Evolutionary conservation across 2,329 filamentous ascomycete species (phyloP), one percentile per base, ranked within the genome.

Genomic region (Neofusicoccum cordaticola): DNA sequence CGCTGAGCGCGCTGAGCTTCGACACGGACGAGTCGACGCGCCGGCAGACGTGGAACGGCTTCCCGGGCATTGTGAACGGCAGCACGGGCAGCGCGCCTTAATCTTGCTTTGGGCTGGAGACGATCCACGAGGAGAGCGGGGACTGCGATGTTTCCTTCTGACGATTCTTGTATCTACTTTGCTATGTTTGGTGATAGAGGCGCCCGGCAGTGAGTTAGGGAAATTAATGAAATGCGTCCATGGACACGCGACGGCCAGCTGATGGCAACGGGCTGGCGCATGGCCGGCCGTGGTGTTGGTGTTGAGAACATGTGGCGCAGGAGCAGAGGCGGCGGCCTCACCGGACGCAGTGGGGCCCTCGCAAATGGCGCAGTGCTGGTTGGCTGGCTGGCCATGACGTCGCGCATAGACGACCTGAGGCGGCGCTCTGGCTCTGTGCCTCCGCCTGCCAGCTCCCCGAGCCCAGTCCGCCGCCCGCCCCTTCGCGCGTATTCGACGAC

Each of bases 41-140:
- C 27, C 44, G 61, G 27, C 48, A 63, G 61, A 63, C 61, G 4
- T 63, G 61, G 61, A 63, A 63, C 11, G 61, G 61, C 1, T 63
- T 63, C 13, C 61, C 61, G 3, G 50, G 50, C n/a, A 22, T 53
- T 37, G 27, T 53, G 15, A 11, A 22, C 5, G 47, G 17, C 39
- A 44, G 22, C 60, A 52, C 19, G 13, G 31, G 45, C 45, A 62
- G 58, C 37, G 50, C 41, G 8, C 60, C 47, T 17, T 62, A 9
- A 45, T 13, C 19, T 12, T 35, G 31, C 8, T 37, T 37, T n/a
- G 47, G 47, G 5, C 47, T 51, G 17, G 19, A 19, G 27, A 51
- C 47, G 47, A 51, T 51, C 11, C 11, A 15, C 6, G 47, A 34
- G 13, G 27, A 34, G 27, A 35, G 27, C 7, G 9, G n/a, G 47